Conservation (phyloP, 2,329 filamentous ascomycete species). For the Penicillium corylophilum region DNA sequence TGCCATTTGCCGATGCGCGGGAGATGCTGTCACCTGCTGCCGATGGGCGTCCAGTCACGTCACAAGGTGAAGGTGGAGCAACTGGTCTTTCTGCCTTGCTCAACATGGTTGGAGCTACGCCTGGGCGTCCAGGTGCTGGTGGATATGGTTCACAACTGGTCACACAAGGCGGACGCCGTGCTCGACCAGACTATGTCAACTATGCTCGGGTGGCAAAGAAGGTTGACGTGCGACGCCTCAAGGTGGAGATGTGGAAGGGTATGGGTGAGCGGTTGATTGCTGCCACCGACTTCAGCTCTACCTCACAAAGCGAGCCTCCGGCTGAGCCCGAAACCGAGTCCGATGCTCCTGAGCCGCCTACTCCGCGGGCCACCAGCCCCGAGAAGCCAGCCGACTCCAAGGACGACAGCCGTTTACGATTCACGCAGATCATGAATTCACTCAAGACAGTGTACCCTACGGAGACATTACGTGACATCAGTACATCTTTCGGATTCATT, state of each 20-base stretch:
- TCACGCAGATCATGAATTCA: conserved; percentile 88
- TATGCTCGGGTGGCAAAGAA: conserved; percentile 67
- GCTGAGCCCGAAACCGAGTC: conserved; percentile 25
- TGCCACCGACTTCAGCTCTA: conserved; percentile 34
- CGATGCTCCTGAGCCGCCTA: conserved; percentile 34
- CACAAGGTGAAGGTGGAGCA: conserved; percentile 35
- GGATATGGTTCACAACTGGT: conserved; percentile 64
- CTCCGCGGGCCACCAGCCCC: conserved; percentile 29
- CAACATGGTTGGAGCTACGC: conserved; percentile 41
- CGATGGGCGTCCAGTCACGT: conserved; percentile 33
- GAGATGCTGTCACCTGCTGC: conserved; percentile 48
- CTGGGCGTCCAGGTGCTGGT: conserved; percentile 43
- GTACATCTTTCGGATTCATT: conserved; percentile 90
- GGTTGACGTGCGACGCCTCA: conserved; percentile 63
- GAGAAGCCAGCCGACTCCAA: conserved; percentile 34
- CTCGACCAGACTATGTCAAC: conserved; percentile 64
- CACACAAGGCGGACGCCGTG: conserved; percentile 57
- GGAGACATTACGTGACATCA: conserved; percentile 87
- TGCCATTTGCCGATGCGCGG: conserved; percentile 50
- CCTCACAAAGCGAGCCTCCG: conserved; percentile 23
- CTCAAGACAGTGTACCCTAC: conserved; percentile 83
- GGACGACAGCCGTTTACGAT: conserved; percentile 64
- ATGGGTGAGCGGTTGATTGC: conserved; percentile 52
- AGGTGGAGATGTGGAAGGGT: conserved; percentile 65
- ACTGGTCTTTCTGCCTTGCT: conserved; percentile 41